Percentiles rank a stretch among this genome's conserved stretches.
phyloP scores from a whole-genome alignment of 2,329 filamentous ascomycete species.

The Cordyceps pruinosa region DNA sequence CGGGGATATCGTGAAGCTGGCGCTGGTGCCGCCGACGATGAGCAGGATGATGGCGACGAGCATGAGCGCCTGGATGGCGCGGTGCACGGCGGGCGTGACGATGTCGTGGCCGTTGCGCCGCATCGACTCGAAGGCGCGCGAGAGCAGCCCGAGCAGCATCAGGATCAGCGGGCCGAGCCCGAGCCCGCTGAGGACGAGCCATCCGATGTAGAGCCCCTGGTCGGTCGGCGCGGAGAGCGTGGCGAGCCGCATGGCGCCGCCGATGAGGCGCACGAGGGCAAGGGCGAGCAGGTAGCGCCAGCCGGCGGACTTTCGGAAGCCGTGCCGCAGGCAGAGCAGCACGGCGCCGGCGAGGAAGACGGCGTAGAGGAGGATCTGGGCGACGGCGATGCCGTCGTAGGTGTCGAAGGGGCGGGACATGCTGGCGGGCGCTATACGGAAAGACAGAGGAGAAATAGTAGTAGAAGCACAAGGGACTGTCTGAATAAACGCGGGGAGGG shows the following conservation, averaged over 20 bases:
- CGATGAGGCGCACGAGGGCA: constrained; percentile 50
- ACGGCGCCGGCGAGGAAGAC: constrained; percentile 24
- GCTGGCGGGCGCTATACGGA: not conserved
- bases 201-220: constrained; percentile 26
- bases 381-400: constrained; percentile 27
- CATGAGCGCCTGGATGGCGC: constrained; percentile 35
- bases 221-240: constrained; percentile 45
- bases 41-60: constrained; percentile 32
- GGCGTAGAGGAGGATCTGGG: constrained; percentile 25
- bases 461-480: no score
- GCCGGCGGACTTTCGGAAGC: constrained; percentile 53
- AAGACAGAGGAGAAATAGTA: no score
- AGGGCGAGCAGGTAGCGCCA: constrained; percentile 55
- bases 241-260: constrained; percentile 38
- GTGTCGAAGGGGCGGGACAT: constrained; percentile 18
- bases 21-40: constrained; percentile 22
- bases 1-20: constrained; percentile 21
- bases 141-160: constrained; percentile 27
- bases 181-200: constrained; percentile 25
- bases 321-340: constrained; percentile 37
- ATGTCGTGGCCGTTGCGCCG: constrained; percentile 29
- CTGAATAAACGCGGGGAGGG: not conserved
- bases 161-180: constrained; percentile 42
- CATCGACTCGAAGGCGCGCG: constrained; percentile 39
- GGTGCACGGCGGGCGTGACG: constrained; percentile 24